Conservation (phyloP, 192 early-diverging fungal genomes). For the Coemansia umbellata region DNA sequence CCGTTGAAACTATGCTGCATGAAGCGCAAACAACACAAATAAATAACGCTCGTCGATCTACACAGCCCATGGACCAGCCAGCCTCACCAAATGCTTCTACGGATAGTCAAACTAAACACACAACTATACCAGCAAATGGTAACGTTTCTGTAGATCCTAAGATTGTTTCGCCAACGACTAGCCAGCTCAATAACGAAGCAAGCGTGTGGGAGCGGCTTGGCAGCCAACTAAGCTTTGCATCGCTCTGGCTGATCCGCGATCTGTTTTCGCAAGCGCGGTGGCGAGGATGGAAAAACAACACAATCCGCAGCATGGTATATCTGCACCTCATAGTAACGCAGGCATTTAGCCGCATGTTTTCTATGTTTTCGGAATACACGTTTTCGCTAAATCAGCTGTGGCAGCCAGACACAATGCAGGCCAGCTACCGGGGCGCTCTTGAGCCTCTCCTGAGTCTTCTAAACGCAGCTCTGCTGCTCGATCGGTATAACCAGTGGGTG, state of each 20-base stretch:
- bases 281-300: conserved; percentile 50
- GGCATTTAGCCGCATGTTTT: conserved; percentile 41
- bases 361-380: conserved; percentile 48
- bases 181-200: too few relatives aligned
- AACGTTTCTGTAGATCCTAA: background rate
- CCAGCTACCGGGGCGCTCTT: conserved; percentile 40
- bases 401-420: conserved; percentile 28
- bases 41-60: too few relatives aligned
- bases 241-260: conserved; percentile 48
- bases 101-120: too few relatives aligned
- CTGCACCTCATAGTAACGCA: conserved; percentile 46
- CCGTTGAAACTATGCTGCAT: conserved; percentile 47
- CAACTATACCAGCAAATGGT: background rate
- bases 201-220: conserved; percentile 26
- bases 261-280: conserved; percentile 46
- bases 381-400: conserved; percentile 51
- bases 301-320: conserved; percentile 38
- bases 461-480: conserved; percentile 32
- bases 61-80: too few relatives aligned
- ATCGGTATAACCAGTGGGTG: conserved; percentile 48
- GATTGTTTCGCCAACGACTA: too few relatives aligned
- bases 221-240: conserved; percentile 48
- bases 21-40: conserved; percentile 41
- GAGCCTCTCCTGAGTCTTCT: conserved; percentile 27
- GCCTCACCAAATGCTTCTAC: too few relatives aligned